Evolutionary conservation across 306 rosid species (phyloP), one percentile per base, ranked within the genome.

Genomic region (Fagus sylvatica): DNA sequence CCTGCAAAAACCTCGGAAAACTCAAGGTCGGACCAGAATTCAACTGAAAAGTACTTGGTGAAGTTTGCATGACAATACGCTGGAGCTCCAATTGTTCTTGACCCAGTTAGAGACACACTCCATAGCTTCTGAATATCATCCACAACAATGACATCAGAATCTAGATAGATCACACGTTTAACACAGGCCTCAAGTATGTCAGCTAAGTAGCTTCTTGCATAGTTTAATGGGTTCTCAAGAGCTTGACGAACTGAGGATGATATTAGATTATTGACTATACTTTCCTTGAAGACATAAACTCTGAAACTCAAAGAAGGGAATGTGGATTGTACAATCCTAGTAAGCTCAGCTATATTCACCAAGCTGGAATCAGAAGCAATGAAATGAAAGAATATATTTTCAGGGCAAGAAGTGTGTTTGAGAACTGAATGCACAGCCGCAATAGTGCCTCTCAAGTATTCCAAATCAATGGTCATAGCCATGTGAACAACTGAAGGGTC

Each of bases 391-490:
- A 95, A 88, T 12, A 83, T 53, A 69, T 88, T 91, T 60, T 91
- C 91, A 5, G 98, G 98, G 80, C 99, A 95, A 1, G 90, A 89
- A 71, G 91, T 70, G 81, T 93, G 94, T 61, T 77, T 86, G 70
- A 93, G 89, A 79, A 93, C 82, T 9, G 99, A 95, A 75, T 95
- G 92, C 11, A 89, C 85, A 4, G 98, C 94, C 30, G 99, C 98
- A 3, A 95, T 60, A 3, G 98, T 75, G 40, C 99, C 99, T 76
- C 98, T 84, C 22, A 95, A 69, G 75, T 95, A 95, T 71, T 81
- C 88, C 64, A 82, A 80, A 69, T 95, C 99, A 71, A 95, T 82
- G 4, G 98, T 95, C 89, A 95, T 89, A 2, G 98, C 90, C 57
- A 93, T 73, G 76, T 95, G 98, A 71, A 95, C 90, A 53, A 86